Base-by-base conservation (phyloP, 2,329 filamentous ascomycete genomes). In the Diaporthe sp. region DNA sequence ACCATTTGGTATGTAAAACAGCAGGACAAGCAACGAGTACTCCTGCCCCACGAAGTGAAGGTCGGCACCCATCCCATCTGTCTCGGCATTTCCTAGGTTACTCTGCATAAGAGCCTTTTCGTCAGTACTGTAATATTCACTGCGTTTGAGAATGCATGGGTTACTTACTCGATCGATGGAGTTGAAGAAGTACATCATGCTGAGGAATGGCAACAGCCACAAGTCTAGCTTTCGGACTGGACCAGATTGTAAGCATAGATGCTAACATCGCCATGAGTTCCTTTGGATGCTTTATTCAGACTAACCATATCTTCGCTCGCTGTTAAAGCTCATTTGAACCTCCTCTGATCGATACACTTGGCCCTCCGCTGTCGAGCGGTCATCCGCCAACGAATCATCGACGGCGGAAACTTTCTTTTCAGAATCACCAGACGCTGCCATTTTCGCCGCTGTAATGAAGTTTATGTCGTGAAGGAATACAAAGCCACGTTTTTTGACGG, bases 1-100 rank as follows among this genome's bases (percentile, higher is more conserved):
- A 0, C 86, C 86, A 74, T 87, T 87, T 0, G 87, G 87, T 2
- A 89, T 83, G 73, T 89, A 88, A 76, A 89, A 89, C 0, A 89
- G 79, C 4, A 88, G 77, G 7, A 89, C 84, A 7, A 87, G 77
- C n/a, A 87, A 77, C 0, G 83, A 86, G 74, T 86, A 87, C 55
- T 85, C 78, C 54, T 87, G 82, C 15, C 84, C 85, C 0, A 78
- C 83, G 74, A 85, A 87, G 72, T 76, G 81, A 66, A 83, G 80
- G 64, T 88, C 87, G 0, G 47, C 17, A 4, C 71, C 45, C 40
- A 75, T 54, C 10, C 86, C 86, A 71, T 88, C 86, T 0, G 87
- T 89, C 75, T 89, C 87, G 0, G 88, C 86, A 69, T 87, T 88
- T 35, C 85, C 85, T 2, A 89, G 79, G 72, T 89, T 89, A 50